phyloP scores from a whole-genome alignment of 169 alveolate genomes.

The Plasmodium falciparum region DNA sequence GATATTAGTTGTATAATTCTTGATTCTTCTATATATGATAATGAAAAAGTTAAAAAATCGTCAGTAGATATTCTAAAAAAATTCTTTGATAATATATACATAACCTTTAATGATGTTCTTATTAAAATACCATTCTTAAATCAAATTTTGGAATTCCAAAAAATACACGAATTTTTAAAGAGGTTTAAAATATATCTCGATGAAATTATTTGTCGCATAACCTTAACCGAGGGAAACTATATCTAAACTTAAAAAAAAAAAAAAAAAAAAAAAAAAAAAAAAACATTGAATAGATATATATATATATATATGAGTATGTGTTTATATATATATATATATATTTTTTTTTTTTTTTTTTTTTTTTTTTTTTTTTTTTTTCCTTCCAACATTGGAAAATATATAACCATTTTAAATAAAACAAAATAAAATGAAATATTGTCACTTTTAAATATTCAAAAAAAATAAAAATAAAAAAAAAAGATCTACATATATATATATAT shows the following conservation, averaged over 20 bases:
- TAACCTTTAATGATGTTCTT: slow-evolving; percentile 46
- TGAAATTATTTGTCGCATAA: slow-evolving; percentile 31
- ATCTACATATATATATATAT: too few species aligned
- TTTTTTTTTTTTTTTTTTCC: not conserved
- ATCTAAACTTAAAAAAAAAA: not conserved
- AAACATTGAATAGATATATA: too few species aligned
- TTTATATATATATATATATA: not conserved
- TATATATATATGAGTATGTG: too few species aligned
- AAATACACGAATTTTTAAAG: slow-evolving; percentile 42
- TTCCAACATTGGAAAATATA: too few species aligned
- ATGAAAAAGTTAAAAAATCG: slow-evolving; percentile 35
- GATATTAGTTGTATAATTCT: slow-evolving; percentile 71
- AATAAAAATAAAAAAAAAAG: too few species aligned
- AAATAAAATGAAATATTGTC: too few species aligned
- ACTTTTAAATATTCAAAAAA: too few species aligned
- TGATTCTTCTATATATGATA: slow-evolving; percentile 61
- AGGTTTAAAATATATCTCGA: slow-evolving; percentile 40
- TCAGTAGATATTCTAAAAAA: slow-evolving; percentile 38
- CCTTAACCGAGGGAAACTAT: slow-evolving; percentile 24
- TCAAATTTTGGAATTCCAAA: slow-evolving; percentile 61
- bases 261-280: too few species aligned
- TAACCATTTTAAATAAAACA: too few species aligned
- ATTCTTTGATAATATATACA: slow-evolving; percentile 45
- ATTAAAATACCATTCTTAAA: slow-evolving; percentile 35
- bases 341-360: too few species aligned